Conservation (phyloP, 371 early-diverging fungal species). For the Mucor circinelloides region DNA sequence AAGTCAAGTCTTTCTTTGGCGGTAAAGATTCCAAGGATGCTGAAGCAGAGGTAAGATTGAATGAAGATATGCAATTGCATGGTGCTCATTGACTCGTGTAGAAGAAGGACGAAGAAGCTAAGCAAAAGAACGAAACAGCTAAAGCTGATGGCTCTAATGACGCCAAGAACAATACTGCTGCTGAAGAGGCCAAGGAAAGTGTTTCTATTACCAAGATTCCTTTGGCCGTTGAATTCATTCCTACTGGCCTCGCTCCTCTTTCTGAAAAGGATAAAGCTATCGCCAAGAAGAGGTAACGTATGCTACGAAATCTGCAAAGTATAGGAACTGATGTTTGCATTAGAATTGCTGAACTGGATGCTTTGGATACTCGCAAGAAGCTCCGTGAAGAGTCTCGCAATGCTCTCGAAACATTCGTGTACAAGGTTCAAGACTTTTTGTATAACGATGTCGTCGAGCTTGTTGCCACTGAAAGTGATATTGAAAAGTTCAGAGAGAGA, state of each 20-base stretch:
- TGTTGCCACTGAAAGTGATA: constrained; percentile 74
- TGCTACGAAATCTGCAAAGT: background rate
- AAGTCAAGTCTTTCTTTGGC: constrained; percentile 80
- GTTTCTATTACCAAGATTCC: constrained; percentile 45
- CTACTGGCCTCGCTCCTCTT: constrained; percentile 50
- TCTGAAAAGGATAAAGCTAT: constrained; percentile 32
- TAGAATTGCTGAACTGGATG: constrained; percentile 41
- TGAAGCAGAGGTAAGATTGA: constrained; percentile 10
- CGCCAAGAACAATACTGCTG: constrained; percentile 2
- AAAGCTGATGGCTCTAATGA: background rate
- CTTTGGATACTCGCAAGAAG: constrained; percentile 53
- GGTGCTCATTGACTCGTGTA: background rate
- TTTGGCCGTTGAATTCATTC: constrained; percentile 46
- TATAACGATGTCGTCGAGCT: constrained; percentile 70
- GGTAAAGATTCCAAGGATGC: constrained; percentile 42
- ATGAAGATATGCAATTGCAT: background rate
- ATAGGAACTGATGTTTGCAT: background rate
- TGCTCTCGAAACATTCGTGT: constrained; percentile 88
- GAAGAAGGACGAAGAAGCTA: constrained; percentile 6
- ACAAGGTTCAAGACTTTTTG: constrained; percentile 80
- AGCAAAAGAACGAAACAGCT: constrained; percentile 19
- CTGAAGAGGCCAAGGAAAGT: constrained; percentile 33
- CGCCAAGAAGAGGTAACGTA: constrained; percentile 40
- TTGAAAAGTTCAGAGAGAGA: constrained; percentile 60
- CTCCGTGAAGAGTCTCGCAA: constrained; percentile 87